Percentiles rank a stretch among this genome's conserved stretches.
These are phyloP conservation scores for Atkinsonella hypoxylon DNA, from an alignment of 2,329 filamentous ascomycete genomes.

Conservation along the genomic window DNA sequence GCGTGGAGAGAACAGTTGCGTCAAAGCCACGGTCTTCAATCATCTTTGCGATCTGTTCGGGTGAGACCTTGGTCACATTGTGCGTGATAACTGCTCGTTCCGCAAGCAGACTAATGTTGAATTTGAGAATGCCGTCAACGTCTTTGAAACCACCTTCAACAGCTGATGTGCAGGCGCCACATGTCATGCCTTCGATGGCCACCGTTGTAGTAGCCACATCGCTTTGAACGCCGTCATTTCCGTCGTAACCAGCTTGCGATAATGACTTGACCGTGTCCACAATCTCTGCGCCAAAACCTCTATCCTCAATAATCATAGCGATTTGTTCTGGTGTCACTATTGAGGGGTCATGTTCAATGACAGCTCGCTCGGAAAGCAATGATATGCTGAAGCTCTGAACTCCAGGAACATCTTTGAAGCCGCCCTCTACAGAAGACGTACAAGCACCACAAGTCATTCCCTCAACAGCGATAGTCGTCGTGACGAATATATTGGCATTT, in stretches of 20 bases:
- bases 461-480: conserved; percentile 66
- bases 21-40: conserved; percentile 90
- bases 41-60: conserved; percentile 65
- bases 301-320: conserved; percentile 50
- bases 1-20: conserved; percentile 68
- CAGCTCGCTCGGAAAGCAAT: conserved; percentile 70
- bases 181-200: conserved; percentile 93
- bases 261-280: conserved; percentile 53
- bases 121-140: conserved; percentile 67
- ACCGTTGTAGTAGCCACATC: conserved; percentile 64
- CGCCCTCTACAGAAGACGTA: conserved; percentile 73
- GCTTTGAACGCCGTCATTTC: conserved; percentile 20
- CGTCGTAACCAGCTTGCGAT: conserved; percentile 10
- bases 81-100: conserved; percentile 85
- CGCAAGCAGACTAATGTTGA: conserved; percentile 90
- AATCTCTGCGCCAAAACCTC: conserved; percentile 71
- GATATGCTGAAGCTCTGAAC: conserved; percentile 72
- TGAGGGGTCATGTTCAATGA: conserved; percentile 63
- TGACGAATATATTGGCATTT: conserved; percentile 35
- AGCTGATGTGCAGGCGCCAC: conserved; percentile 88
- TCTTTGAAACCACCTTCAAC: conserved; percentile 72
- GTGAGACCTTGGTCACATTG: conserved; percentile 56
- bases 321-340: conserved; percentile 41
- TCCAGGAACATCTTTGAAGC: conserved; percentile 62
- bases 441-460: conserved; percentile 91